Percentiles rank a stretch among this genome's conserved stretches.
phyloP scores from a whole-genome alignment of 768 basidiomycete species.

The Postia placenta region DNA sequence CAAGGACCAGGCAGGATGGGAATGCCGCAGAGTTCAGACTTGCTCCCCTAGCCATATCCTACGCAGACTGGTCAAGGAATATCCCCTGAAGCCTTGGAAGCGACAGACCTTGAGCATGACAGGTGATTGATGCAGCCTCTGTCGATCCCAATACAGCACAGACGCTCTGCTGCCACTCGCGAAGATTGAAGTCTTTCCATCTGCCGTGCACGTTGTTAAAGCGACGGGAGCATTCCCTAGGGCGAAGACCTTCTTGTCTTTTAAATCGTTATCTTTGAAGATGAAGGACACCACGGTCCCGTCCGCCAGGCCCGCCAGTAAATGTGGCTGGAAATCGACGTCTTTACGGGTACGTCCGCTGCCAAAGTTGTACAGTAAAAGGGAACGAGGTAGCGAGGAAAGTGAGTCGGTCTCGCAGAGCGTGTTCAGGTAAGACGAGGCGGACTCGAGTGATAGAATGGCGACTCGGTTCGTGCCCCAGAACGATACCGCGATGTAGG shows the following conservation, averaged over 20 bases:
- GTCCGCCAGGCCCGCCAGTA: slow-evolving; percentile 72
- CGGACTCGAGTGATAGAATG: slow-evolving; percentile 38
- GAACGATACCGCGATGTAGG: slow-evolving; percentile 57
- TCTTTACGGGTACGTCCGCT: slow-evolving; percentile 26
- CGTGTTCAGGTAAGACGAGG: slow-evolving; percentile 15
- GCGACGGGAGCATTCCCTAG: slow-evolving; percentile 65
- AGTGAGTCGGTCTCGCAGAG: slow-evolving; percentile 34
- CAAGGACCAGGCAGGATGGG: slow-evolving; percentile 52
- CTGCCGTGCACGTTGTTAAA: slow-evolving; percentile 49
- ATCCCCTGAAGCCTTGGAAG: neutral
- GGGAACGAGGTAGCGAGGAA: slow-evolving; percentile 37
- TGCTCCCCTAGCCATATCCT: slow-evolving; percentile 48
- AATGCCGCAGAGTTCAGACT: slow-evolving; percentile 45
- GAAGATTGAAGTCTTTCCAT: slow-evolving; percentile 52
- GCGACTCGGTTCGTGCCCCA: slow-evolving; percentile 68
- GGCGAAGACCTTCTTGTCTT: slow-evolving; percentile 51
- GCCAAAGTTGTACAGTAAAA: slow-evolving; percentile 58
- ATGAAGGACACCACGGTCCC: slow-evolving; percentile 61
- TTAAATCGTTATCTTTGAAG: slow-evolving; percentile 27
- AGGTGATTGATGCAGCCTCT: slow-evolving; percentile 59
- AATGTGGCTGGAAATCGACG: slow-evolving; percentile 39
- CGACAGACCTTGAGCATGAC: slow-evolving; percentile 58
- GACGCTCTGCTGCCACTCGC: slow-evolving; percentile 68
- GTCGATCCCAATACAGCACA: slow-evolving; percentile 62
- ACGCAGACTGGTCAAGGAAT: neutral